phyloP scores from a whole-genome alignment of 805 yeast genomes.

The Naumovozyma castellii region DNA sequence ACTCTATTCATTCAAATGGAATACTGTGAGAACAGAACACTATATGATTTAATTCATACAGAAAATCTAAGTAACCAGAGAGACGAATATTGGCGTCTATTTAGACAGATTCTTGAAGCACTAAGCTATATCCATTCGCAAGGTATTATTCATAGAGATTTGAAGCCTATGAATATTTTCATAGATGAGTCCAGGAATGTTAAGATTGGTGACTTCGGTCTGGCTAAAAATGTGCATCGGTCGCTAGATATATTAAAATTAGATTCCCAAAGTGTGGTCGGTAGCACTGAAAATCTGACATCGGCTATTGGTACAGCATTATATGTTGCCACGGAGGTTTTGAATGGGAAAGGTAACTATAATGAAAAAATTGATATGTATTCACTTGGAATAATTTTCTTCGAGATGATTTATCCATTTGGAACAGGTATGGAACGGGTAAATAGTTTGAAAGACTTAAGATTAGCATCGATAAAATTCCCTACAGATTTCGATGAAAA shows the following conservation, averaged over 20 bases:
- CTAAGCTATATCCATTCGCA: slow-evolving; percentile 83
- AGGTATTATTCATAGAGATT: slow-evolving; percentile 90
- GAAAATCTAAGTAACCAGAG: slow-evolving; percentile 63
- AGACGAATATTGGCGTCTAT: slow-evolving; percentile 81
- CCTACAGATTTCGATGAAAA: slow-evolving; percentile 56
- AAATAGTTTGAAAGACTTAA: slow-evolving; percentile 51
- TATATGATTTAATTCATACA: slow-evolving; percentile 67
- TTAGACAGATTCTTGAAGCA: slow-evolving; percentile 84
- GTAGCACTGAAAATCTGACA: slow-evolving; percentile 60
- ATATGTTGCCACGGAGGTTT: slow-evolving; percentile 85
- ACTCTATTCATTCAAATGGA: slow-evolving; percentile 96
- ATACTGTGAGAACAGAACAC: slow-evolving; percentile 90
- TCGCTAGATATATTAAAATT: slow-evolving; percentile 28
- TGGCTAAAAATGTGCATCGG: slow-evolving; percentile 80
- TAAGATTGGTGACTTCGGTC: slow-evolving; percentile 94
- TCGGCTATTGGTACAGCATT: slow-evolving; percentile 91
- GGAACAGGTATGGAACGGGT: slow-evolving; percentile 94
- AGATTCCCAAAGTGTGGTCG: slow-evolving; percentile 23
- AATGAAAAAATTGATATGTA: slow-evolving; percentile 94
- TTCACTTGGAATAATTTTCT: slow-evolving; percentile 87
- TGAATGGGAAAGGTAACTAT: slow-evolving; percentile 63
- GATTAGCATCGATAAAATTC: slow-evolving; percentile 52
- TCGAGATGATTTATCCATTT: slow-evolving; percentile 83
- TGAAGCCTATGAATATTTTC: slow-evolving; percentile 92
- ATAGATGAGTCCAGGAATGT: slow-evolving; percentile 83